Base-by-base conservation (phyloP, 352 stramenopile species). In the Pythium oligandrum region DNA sequence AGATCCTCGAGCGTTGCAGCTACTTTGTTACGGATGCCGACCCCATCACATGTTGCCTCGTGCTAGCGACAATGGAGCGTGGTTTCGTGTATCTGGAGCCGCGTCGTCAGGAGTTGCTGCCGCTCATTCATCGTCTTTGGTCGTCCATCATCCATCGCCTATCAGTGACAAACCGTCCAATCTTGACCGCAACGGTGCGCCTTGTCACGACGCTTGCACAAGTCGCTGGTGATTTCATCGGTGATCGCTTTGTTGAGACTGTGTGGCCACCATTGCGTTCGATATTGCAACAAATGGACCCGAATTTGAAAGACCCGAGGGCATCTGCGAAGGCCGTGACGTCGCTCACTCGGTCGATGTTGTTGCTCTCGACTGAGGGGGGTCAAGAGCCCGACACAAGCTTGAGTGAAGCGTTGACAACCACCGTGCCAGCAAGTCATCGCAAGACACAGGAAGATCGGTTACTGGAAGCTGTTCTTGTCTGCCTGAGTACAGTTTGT, bases 71-170 rank as follows among this genome's bases (percentile, higher is more conserved):
- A 31, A 85, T 95, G 9, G 59, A 78, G 9, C 59, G 89, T 43
- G 85, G 83, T 7, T 57, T 93, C 31, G 40, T 55, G 10, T 75
- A 85, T 26, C 64, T 95, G 6, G 58, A 55, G 2, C 6, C 34
- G 3, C 67, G 77, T 31, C 62, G 53, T 32, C 83, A 73, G 11
- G 67, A 83, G 45, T 55, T 95, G n/a, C 61, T 91, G 12, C 85
- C 82, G 3, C 71, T 93, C 32, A 74, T 93, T 31, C 76, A 86
- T 46, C 77, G 75, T 9, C 64, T 95, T 34, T 95, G 85, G 85
- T 68, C 78, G 2, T 70, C 83, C 48, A 50, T 95, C 31, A 37
- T 89, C 4, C 67, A 82, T 61, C 81, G 83, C 11, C 47, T 92
- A 32, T 64, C 40, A 12, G 70, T 81, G 1, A 48, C 71, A 4